These are phyloP conservation scores for Arbutus unedo DNA, from an alignment of 148 eudicot species.

Conservation along the genomic window DNA sequence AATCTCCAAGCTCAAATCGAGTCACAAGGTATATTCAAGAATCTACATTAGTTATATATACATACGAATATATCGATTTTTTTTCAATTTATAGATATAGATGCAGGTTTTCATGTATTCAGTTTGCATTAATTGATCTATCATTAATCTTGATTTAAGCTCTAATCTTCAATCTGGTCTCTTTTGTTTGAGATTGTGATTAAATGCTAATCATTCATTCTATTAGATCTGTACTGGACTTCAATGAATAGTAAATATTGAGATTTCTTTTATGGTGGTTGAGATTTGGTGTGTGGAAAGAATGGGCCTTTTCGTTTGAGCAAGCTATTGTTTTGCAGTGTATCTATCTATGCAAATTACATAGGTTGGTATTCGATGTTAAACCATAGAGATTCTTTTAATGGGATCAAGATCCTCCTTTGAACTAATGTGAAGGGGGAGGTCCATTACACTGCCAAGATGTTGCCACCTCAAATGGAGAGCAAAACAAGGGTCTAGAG, in stretches of 20 bases:
- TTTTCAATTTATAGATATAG: neutral
- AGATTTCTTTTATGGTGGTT: neutral
- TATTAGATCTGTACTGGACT: neutral
- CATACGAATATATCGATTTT: neutral
- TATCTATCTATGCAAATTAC: neutral
- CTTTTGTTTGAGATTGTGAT: neutral
- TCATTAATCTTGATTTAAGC: neutral
- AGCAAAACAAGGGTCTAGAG: neutral
- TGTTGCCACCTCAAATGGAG: neutral
- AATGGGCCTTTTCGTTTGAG: neutral
- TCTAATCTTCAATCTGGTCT: neutral
- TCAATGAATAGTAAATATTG: neutral
- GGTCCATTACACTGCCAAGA: neutral
- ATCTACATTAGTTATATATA: neutral
- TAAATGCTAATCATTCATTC: neutral
- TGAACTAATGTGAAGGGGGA: neutral
- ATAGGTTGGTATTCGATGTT: neutral
- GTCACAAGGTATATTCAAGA: conserved; percentile 9
- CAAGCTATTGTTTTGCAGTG: neutral
- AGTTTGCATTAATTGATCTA: conserved; percentile 1
- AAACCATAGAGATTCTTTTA: neutral
- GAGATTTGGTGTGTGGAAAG: neutral
- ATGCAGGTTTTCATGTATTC: neutral
- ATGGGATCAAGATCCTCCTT: no score
- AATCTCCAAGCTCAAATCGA: conserved; percentile 7